Percentiles rank a stretch among this genome's conserved stretches.
Evolutionary conservation across 1,139 yeast species (phyloP).

Genomic region (Diutina pseudorugosa): DNA sequence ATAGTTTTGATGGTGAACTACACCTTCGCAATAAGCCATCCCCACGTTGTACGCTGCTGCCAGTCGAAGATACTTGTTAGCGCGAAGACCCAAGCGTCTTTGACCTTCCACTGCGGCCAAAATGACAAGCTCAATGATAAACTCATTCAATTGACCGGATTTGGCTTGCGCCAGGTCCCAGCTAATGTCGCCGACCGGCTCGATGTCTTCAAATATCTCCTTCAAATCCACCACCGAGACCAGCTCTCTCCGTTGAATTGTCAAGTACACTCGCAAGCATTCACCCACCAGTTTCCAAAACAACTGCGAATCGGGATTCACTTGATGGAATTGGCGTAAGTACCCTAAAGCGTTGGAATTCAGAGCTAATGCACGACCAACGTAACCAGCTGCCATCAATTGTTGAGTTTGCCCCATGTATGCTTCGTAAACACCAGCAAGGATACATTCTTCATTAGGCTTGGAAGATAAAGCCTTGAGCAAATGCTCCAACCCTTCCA

Average conservation of each 20-base stretch:
- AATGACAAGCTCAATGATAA: not conserved
- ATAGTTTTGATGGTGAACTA: constrained; percentile 1
- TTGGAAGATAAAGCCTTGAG: constrained; percentile 26
- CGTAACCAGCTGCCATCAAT: constrained; percentile 48
- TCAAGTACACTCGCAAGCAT: constrained; percentile 31
- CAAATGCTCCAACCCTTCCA: constrained; percentile 20
- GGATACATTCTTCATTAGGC: constrained; percentile 45
- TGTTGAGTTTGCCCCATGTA: constrained; percentile 41
- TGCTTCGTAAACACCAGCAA: constrained; percentile 46
- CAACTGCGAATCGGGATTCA: constrained; percentile 28
- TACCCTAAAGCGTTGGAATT: constrained; percentile 35
- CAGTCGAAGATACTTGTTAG: constrained; percentile 42
- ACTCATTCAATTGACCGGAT: not conserved
- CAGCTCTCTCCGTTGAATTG: constrained; percentile 27
- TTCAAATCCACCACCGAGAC: constrained; percentile 33
- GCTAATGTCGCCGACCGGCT: constrained; percentile 6
- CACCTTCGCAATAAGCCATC: constrained; percentile 37
- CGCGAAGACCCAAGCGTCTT: constrained; percentile 2
- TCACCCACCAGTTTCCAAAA: constrained; percentile 47
- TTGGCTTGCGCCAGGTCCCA: not conserved
- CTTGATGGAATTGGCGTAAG: constrained; percentile 28
- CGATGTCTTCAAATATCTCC: constrained; percentile 18
- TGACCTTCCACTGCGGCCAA: not conserved
- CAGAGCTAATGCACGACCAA: constrained; percentile 40
- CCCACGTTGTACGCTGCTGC: constrained; percentile 63